Conservation (phyloP, 2,329 filamentous ascomycete genomes). For the Sodiomyces alkalinus region DNA sequence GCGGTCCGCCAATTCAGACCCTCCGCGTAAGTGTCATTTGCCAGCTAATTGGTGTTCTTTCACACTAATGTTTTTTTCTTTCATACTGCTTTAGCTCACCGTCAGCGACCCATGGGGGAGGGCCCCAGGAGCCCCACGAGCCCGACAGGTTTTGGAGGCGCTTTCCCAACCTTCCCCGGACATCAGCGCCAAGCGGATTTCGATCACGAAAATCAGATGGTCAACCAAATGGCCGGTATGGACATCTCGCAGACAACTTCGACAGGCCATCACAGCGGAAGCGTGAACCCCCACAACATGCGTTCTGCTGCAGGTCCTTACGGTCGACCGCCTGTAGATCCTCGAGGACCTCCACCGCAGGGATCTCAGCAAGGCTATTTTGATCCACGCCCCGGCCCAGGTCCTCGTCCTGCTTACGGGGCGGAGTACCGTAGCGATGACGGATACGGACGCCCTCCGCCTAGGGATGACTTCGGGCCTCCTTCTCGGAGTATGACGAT, state of each 20-base stretch:
- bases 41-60: too few relatives aligned
- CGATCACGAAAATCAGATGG: constrained; percentile 23
- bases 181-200: constrained; percentile 21
- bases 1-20: constrained; percentile 23
- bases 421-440: constrained; percentile 19
- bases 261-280: constrained; percentile 5
- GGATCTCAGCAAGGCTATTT: constrained; percentile 18
- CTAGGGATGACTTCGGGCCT: constrained; percentile 29
- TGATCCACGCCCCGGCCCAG: constrained; percentile 11
- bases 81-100: constrained; percentile 9
- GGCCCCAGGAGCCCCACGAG: constrained; percentile 15
- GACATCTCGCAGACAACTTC: constrained; percentile 17
- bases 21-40: constrained; percentile 25
- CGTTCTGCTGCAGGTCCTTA: constrained; percentile 15
- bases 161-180: constrained; percentile 28
- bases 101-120: constrained; percentile 17
- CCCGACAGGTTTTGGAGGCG: constrained; percentile 13
- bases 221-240: constrained; percentile 25
- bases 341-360: constrained; percentile 20
- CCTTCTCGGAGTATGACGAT: constrained; percentile 47
- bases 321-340: constrained; percentile 18
- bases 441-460: constrained; percentile 18
- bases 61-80: neutral
- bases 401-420: constrained; percentile 17
- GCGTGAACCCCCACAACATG: constrained; percentile 14